Evolutionary conservation across 805 yeast species (phyloP).

Genomic region (Limtongia smithiae): DNA sequence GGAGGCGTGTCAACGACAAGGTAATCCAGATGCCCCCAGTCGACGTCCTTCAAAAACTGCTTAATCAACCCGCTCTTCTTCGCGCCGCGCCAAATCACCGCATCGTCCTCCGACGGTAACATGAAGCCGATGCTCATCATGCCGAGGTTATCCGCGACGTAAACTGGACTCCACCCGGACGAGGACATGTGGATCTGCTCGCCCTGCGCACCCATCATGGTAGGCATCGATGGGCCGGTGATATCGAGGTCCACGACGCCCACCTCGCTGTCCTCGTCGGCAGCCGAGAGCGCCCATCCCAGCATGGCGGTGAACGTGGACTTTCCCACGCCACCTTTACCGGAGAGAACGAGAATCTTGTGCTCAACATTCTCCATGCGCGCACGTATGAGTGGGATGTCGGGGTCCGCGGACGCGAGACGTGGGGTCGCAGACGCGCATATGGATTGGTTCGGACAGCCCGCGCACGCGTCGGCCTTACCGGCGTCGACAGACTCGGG

Average conservation of each 20-base stretch:
- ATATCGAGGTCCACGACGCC: conserved; percentile 98
- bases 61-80: conserved; percentile 91
- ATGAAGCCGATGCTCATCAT: conserved; percentile 89
- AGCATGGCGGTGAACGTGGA: conserved; percentile 93
- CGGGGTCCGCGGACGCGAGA: conserved; percentile 88
- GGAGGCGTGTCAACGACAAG: conserved; percentile 96
- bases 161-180: conserved; percentile 95
- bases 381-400: conserved; percentile 68
- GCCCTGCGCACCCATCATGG: conserved; percentile 87
- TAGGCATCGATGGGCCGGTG: conserved; percentile 95
- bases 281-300: conserved; percentile 84
- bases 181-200: conserved; percentile 85
- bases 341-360: conserved; percentile 70
- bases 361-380: conserved; percentile 65
- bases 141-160: conserved; percentile 90
- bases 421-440: conserved; percentile 70
- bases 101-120: conserved; percentile 85
- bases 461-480: conserved; percentile 85
- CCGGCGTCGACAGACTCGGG: conserved; percentile 95
- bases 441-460: conserved; percentile 89
- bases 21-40: conserved; percentile 84
- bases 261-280: conserved; percentile 68
- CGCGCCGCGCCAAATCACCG: conserved; percentile 96
- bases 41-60: conserved; percentile 89
- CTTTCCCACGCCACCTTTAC: conserved; percentile 90